Percentiles rank a stretch among this genome's conserved stretches.
Conservation (phyloP, 371 early-diverging fungal genomes). For the Mortierella sp. region DNA sequence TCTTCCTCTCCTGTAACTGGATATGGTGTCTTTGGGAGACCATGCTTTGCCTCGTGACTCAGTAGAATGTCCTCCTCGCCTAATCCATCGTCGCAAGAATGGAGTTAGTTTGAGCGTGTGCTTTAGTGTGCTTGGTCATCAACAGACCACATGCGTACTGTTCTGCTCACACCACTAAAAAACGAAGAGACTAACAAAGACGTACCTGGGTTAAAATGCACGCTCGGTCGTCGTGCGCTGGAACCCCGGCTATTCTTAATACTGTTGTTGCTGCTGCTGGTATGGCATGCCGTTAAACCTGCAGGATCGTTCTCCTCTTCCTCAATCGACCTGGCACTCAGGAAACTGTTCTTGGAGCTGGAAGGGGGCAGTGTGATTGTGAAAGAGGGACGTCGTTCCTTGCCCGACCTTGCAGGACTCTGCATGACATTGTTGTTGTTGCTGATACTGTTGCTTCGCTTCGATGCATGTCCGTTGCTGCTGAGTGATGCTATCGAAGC, state of each 20-base stretch:
- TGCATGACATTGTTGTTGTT: slow-evolving; percentile 6
- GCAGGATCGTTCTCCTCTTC: too few relatives aligned
- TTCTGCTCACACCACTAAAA: not conserved
- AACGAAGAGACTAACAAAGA: not conserved
- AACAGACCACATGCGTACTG: too few relatives aligned
- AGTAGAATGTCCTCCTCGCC: slow-evolving; percentile 24
- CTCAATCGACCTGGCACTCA: too few relatives aligned
- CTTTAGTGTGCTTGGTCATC: not conserved
- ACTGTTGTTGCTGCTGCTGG: not conserved
- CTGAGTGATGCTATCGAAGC: slow-evolving; percentile 8
- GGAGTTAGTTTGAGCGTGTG: not conserved
- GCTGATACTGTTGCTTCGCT: slow-evolving; percentile 6
- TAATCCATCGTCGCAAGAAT: too few relatives aligned
- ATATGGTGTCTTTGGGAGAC: slow-evolving; percentile 47
- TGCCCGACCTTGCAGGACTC: slow-evolving; percentile 3
- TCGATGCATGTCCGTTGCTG: not conserved
- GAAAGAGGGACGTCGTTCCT: slow-evolving; percentile 39
- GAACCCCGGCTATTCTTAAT: too few relatives aligned
- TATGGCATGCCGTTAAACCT: too few relatives aligned
- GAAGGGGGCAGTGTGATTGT: slow-evolving; percentile 45
- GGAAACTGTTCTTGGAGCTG: slow-evolving; percentile 20
- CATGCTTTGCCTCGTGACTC: slow-evolving; percentile 26
- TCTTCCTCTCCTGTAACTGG: slow-evolving; percentile 34
- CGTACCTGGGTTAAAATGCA: slow-evolving; percentile 46
- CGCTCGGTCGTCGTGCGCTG: slow-evolving; percentile 20